Evolutionary conservation across 1,284 basidiomycete species (phyloP), one percentile per base, ranked within the genome.

Genomic region (Erythrobasidium hasegawianum): DNA sequence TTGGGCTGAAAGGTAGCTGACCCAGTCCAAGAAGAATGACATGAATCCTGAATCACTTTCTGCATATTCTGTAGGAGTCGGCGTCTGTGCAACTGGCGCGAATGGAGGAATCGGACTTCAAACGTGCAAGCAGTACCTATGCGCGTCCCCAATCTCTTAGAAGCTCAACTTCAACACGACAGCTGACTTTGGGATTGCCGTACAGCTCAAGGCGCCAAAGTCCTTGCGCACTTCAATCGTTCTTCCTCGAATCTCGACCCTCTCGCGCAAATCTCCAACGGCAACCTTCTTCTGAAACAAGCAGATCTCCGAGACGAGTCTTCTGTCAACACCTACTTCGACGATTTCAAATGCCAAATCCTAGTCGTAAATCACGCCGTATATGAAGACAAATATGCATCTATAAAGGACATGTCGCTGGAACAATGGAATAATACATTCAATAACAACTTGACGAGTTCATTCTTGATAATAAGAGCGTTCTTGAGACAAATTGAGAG

Each of bases 191-290:
- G 10, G 2, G n/a, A n/a, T 18, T 5, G 10, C 18, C 22, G 14
- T 29, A 24, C 73, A 87, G 86, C 83, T 43, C 83, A 86, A 71
- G 86, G 86, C 2, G 85, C 87, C 2, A 81, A 81, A 67, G 86
- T 89, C 8, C 84, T 86, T 0, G 87, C 86, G 0, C 86, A 88
- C 73, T 89, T 86, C 76, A 85, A 87, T 75, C 81, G 82, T 11
- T 84, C 81, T 49, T 71, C 77, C n/a, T 73, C 76, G 0, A 76
- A 83, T 0, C 77, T 87, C 13, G 75, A 80, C 7, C 76, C 79
- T 1, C 77, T 87, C 16, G 60, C 41, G 22, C 24, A 50, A 69
- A 77, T 2, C 71, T 72, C 52, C 53, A 10, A 40, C 18, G 76
- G 76, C 16, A 20, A 83, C 5, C 78, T 80, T 39, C 69, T 78